Percentiles rank a stretch among this genome's conserved stretches.
Evolutionary conservation across 805 yeast species (phyloP).

Genomic region (Pichia rugopelliculosa): DNA sequence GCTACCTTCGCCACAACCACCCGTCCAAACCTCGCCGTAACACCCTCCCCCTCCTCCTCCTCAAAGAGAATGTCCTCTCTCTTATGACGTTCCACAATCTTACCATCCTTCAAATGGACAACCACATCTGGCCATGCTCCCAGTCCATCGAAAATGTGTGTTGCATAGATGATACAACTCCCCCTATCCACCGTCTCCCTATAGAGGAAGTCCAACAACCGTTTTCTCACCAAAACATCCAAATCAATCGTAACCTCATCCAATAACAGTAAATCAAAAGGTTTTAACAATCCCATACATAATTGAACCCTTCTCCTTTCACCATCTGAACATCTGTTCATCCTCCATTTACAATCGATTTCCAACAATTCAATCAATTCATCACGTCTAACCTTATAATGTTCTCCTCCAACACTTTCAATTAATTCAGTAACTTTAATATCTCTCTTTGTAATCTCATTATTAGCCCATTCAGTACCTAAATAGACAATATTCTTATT

Average conservation of each 20-base stretch:
- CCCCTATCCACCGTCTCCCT: conserved; percentile 64
- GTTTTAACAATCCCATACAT: conserved; percentile 85
- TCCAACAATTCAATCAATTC: conserved; percentile 69
- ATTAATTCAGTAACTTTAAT: conserved; percentile 78
- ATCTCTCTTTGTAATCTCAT: conserved; percentile 83
- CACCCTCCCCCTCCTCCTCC: conserved; percentile 10
- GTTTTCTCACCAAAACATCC: conserved; percentile 82
- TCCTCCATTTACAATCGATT: conserved; percentile 82
- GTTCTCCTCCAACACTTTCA: conserved; percentile 74
- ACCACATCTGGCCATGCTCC: conserved; percentile 85
- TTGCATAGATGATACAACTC: conserved; percentile 83
- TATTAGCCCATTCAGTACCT: conserved; percentile 97
- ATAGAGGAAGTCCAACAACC: conserved; percentile 61
- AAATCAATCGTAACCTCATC: conserved; percentile 97
- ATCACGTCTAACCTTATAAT: conserved; percentile 68
- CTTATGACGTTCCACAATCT: conserved; percentile 32
- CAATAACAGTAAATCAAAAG: conserved; percentile 80
- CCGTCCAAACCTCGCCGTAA: background rate
- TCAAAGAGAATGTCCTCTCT: conserved; percentile 29
- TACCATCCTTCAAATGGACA: conserved; percentile 70
- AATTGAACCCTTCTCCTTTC: conserved; percentile 92
- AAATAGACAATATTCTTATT: conserved; percentile 48
- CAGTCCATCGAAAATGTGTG: conserved; percentile 94
- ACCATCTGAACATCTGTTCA: conserved; percentile 90
- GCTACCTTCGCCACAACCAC: background rate